Evolutionary conservation across 2,329 filamentous ascomycete genomes (phyloP).

Genomic region (Colletotrichum tofieldiae): DNA sequence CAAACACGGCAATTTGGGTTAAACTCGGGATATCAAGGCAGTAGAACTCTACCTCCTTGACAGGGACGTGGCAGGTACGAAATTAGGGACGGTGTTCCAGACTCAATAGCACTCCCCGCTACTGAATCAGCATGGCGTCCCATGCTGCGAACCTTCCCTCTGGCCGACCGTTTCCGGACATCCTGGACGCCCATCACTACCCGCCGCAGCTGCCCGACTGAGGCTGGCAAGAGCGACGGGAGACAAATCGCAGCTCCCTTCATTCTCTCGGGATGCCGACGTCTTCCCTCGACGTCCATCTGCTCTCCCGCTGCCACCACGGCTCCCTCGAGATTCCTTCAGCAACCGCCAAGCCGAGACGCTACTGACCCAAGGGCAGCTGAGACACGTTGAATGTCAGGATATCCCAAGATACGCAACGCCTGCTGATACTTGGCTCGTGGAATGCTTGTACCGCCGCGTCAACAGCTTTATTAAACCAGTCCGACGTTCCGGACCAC

Average conservation of each 20-base stretch:
- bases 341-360: constrained; percentile 3
- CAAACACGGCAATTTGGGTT: constrained; percentile 16
- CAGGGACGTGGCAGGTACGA: background rate
- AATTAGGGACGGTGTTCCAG: constrained; percentile 4
- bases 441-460: constrained; percentile 18
- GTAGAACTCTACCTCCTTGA: constrained; percentile 4
- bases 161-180: constrained; percentile 19
- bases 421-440: constrained; percentile 27
- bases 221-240: background rate
- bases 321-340: background rate
- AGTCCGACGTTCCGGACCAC: constrained; percentile 1
- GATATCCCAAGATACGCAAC: constrained; percentile 25
- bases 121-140: constrained; percentile 10
- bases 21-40: constrained; percentile 31
- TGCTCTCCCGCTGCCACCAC: background rate
- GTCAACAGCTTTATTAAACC: constrained; percentile 29
- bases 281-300: background rate
- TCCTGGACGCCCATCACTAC: background rate
- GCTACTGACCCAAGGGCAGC: constrained; percentile 26
- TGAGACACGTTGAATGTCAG: constrained; percentile 33
- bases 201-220: background rate
- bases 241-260: background rate
- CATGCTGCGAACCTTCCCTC: background rate
- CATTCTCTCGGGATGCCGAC: background rate
- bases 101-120: constrained; percentile 5